Percentiles rank a stretch among this genome's conserved stretches.
These are phyloP conservation scores for Diaporthe australafricana DNA, from an alignment of 2,329 filamentous ascomycete species.

Conservation along the genomic window DNA sequence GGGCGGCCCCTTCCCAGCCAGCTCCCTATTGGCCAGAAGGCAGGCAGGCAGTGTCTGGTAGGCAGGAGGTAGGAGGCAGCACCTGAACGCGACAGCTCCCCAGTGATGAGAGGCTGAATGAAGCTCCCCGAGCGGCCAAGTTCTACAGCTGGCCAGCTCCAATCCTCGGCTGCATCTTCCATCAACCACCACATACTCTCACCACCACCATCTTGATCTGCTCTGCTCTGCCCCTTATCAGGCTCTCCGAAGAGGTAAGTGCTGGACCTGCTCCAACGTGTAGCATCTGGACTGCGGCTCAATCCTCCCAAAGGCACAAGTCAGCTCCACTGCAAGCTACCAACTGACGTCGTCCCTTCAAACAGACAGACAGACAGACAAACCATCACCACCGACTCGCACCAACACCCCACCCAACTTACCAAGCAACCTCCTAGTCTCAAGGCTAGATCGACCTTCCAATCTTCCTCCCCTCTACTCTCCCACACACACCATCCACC, in stretches of 20 bases:
- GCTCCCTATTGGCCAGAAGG: constrained; percentile 21
- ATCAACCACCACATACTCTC: not conserved
- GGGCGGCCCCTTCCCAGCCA: not conserved
- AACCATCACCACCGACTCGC: not conserved
- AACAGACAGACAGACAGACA: constrained; percentile 20
- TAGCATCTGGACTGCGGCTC: not conserved
- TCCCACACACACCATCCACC: constrained; percentile 38
- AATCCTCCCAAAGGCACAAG: not conserved
- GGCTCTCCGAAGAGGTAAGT: not conserved
- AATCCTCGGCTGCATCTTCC: not conserved
- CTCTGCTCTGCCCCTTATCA: not conserved
- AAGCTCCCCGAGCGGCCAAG: constrained; percentile 40
- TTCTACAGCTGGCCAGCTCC: not conserved
- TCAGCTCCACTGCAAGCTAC: constrained; percentile 27
- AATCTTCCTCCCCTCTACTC: not conserved
- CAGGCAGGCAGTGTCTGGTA: not conserved
- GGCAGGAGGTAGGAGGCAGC: constrained; percentile 41
- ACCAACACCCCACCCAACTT: not conserved
- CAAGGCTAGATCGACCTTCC: not conserved
- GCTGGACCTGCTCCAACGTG: not conserved
- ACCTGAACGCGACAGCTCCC: constrained; percentile 46
- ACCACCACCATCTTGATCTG: constrained; percentile 33
- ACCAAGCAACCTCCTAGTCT: not conserved
- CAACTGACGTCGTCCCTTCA: constrained; percentile 32
- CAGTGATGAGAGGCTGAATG: constrained; percentile 16